phyloP scores from a whole-genome alignment of 75 land plant species.

The Larix kaempferi region DNA sequence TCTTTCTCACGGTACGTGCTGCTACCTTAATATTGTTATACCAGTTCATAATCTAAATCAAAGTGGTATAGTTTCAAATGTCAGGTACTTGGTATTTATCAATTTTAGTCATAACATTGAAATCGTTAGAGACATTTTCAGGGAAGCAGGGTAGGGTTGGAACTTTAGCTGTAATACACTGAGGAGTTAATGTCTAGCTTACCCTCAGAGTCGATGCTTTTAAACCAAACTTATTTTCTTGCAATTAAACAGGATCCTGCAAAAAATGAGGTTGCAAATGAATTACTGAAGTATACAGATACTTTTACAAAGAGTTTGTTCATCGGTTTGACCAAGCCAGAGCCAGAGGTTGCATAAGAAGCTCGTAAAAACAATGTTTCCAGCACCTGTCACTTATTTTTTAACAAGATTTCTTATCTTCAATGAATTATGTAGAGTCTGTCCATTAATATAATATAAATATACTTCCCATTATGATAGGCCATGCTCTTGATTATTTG shows the following conservation, averaged over 20 bases:
- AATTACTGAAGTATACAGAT: conserved; percentile 45
- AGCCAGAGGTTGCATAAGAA: conserved; percentile 8
- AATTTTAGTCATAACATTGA: background rate
- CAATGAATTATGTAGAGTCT: background rate
- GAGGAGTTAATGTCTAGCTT: background rate
- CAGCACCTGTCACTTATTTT: background rate
- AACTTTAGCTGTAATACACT: background rate
- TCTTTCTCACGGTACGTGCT: conserved; percentile 56
- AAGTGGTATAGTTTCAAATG: no score
- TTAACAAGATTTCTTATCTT: background rate
- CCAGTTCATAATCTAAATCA: no score
- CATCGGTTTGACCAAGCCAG: conserved; percentile 31
- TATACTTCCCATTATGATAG: conserved; percentile 20
- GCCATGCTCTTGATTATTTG: conserved; percentile 49
- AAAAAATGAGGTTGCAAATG: conserved; percentile 66
- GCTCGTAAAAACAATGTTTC: background rate
- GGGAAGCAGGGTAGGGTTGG: background rate
- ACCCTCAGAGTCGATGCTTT: background rate
- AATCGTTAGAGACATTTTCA: background rate
- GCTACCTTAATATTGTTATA: no score
- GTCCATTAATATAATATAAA: background rate
- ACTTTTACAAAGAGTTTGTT: conserved; percentile 28
- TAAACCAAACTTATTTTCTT: background rate
- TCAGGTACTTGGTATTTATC: background rate
- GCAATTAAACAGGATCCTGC: conserved; percentile 44